phyloP scores from a whole-genome alignment of 108 stramenopile species.

The Fragilaria crotonensis region DNA sequence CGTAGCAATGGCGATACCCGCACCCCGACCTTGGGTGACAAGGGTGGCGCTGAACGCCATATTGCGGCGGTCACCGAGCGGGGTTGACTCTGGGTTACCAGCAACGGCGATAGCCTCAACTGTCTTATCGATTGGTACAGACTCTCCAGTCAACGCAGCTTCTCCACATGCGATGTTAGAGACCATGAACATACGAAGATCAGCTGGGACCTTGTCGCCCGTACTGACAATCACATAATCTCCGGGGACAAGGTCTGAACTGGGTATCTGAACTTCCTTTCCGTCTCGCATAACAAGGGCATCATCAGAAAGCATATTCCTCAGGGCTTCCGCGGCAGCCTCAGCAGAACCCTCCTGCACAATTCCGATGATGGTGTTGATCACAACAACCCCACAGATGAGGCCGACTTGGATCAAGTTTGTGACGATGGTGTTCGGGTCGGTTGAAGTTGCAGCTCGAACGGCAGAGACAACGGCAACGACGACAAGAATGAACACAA shows the following conservation, averaged over 20 bases:
- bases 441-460: slow-evolving; percentile 33
- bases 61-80: slow-evolving; percentile 75
- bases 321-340: slow-evolving; percentile 67
- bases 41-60: slow-evolving; percentile 91
- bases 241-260: slow-evolving; percentile 56
- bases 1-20: slow-evolving; percentile 76
- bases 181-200: slow-evolving; percentile 75
- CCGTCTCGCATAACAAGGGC: slow-evolving; percentile 65
- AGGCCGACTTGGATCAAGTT: slow-evolving; percentile 64
- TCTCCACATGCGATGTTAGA: slow-evolving; percentile 71
- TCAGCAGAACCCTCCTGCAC: slow-evolving; percentile 78
- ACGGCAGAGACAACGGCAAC: slow-evolving; percentile 61
- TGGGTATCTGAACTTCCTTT: slow-evolving; percentile 56
- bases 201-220: slow-evolving; percentile 82
- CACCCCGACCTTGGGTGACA: slow-evolving; percentile 78
- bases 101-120: slow-evolving; percentile 31
- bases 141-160: slow-evolving; percentile 88
- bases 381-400: slow-evolving; percentile 52
- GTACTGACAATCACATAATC: slow-evolving; percentile 53
- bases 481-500: slow-evolving; percentile 64
- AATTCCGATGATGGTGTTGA: slow-evolving; percentile 77
- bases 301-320: slow-evolving; percentile 70
- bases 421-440: slow-evolving; percentile 24
- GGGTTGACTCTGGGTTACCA: slow-evolving; percentile 40
- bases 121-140: slow-evolving; percentile 80